Evolutionary conservation across 2,329 filamentous ascomycete genomes (phyloP).

Genomic region (Fusarium stilboides): DNA sequence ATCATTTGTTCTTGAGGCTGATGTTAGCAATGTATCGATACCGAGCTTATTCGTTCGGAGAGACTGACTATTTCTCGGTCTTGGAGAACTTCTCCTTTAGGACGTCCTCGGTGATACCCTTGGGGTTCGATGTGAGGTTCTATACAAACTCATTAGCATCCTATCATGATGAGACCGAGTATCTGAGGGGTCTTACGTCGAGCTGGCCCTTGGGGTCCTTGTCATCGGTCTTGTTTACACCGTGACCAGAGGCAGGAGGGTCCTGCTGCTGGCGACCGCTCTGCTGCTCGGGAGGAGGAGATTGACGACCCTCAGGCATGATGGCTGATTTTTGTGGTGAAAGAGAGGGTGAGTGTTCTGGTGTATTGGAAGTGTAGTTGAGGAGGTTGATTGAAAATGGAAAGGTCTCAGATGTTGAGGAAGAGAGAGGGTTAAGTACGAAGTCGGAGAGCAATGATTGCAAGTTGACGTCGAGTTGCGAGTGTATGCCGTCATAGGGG

Average conservation of each 20-base stretch:
- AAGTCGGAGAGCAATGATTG: constrained; percentile 31
- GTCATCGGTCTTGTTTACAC: constrained; percentile 65
- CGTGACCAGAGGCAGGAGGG: constrained; percentile 70
- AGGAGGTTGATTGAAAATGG: constrained; percentile 4
- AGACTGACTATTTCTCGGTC: constrained; percentile 44
- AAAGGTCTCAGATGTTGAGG: constrained; percentile 9
- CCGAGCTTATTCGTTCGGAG: accelerated
- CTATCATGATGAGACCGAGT: accelerated
- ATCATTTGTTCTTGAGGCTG: constrained; percentile 9
- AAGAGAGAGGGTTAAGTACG: constrained; percentile 25
- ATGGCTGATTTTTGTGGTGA: constrained; percentile 53
- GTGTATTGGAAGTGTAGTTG: neutral
- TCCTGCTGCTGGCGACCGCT: constrained; percentile 74
- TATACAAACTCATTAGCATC: constrained; percentile 45
- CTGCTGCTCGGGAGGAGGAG: constrained; percentile 80
- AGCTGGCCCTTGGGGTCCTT: constrained; percentile 67
- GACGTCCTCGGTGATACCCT: constrained; percentile 72
- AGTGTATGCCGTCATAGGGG: constrained; percentile 49
- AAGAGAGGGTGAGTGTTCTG: neutral
- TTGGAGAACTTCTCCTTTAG: constrained; percentile 75
- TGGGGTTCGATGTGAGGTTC: constrained; percentile 76
- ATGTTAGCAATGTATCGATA: neutral
- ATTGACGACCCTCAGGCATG: constrained; percentile 85
- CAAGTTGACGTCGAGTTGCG: constrained; percentile 46
- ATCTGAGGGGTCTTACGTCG: constrained; percentile 57